Base-by-base conservation (phyloP, 2,329 filamentous ascomycete genomes). In the Hymenoscyphus scutula region DNA sequence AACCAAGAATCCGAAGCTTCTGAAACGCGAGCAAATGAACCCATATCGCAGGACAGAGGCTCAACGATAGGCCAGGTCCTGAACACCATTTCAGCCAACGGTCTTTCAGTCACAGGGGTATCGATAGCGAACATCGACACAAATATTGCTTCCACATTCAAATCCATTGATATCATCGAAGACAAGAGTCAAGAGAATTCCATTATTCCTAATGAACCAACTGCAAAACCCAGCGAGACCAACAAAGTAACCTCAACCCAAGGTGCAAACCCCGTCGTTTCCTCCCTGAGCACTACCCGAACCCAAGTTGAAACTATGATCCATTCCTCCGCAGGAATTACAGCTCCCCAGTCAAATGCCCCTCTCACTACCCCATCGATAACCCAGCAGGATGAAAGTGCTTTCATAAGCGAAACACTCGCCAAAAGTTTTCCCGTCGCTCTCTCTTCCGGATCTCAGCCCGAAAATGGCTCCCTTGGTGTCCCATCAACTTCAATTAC, bases 81-180 rank as follows among this genome's bases (percentile, higher is more conserved):
- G 17, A 41, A n/a, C 8, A 41, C 6, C 38, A 6, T 6, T n/a
- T 17, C 15, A 17, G n/a, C n/a, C n/a, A n/a, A n/a, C n/a, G n/a
- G n/a, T n/a, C n/a, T n/a, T n/a, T 17, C 15, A 4, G 15, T 41
- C 38, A 23, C 29, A 4, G 29, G 30, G 3, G 54, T 56, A 1
- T 37, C 54, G 13, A 32, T 56, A 23, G 54, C 17, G 7, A 56
- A 38, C 11, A 56, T 56, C 11, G 29, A 32, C n/a, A 56, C 54
- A 37, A 13, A 56, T 17, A 19, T n/a, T 5, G 19, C 19, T 5
- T 41, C 38, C n/a, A 17, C 38, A 19, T 19, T n/a, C 38, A 15
- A 15, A 34, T n/a, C n/a, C n/a, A n/a, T n/a, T n/a, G n/a, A n/a
- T n/a, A n/a, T n/a, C n/a, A n/a, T n/a, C n/a, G n/a, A n/a, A n/a